Evolutionary conservation across 208 protist genomes (phyloP).

Genomic region (Trypanosoma congolense): DNA sequence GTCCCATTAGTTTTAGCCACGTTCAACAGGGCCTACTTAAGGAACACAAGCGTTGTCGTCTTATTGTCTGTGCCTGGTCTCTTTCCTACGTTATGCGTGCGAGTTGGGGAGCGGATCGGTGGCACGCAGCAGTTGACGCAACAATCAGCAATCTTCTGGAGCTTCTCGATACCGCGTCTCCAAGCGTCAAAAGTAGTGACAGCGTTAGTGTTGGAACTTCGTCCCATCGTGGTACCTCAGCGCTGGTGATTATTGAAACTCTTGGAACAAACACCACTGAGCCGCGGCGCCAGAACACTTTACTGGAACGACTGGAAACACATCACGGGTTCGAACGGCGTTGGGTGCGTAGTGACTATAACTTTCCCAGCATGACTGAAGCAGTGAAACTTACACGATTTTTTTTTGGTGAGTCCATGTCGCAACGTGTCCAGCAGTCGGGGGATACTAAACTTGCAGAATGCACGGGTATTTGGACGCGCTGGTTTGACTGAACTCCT

Average conservation of each 20-base stretch:
- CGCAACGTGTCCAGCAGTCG: slow-evolving; percentile 12
- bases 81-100: slow-evolving; percentile 80
- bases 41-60: slow-evolving; percentile 32
- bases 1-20: slow-evolving; percentile 42
- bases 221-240: slow-evolving; percentile 27
- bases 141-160: slow-evolving; percentile 31
- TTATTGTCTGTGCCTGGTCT: slow-evolving; percentile 80
- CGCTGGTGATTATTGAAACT: slow-evolving; percentile 75
- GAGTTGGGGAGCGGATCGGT: slow-evolving; percentile 59
- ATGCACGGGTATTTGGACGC: slow-evolving; percentile 80
- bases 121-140: slow-evolving; percentile 54
- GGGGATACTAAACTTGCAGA: slow-evolving; percentile 39
- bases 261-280: slow-evolving; percentile 51
- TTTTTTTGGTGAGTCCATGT: slow-evolving; percentile 67
- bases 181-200: background rate
- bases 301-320: slow-evolving; percentile 53
- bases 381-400: slow-evolving; percentile 61
- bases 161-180: slow-evolving; percentile 31
- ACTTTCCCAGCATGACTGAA: slow-evolving; percentile 44
- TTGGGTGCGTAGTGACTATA: slow-evolving; percentile 83
- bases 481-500: slow-evolving; percentile 47
- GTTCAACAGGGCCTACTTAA: slow-evolving; percentile 40
- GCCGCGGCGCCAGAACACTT: slow-evolving; percentile 64
- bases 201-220: slow-evolving; percentile 12
- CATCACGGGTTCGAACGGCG: slow-evolving; percentile 45